These are phyloP conservation scores for Boletus eberwhitei DNA, from an alignment of 768 basidiomycete species.

Conservation along the genomic window DNA sequence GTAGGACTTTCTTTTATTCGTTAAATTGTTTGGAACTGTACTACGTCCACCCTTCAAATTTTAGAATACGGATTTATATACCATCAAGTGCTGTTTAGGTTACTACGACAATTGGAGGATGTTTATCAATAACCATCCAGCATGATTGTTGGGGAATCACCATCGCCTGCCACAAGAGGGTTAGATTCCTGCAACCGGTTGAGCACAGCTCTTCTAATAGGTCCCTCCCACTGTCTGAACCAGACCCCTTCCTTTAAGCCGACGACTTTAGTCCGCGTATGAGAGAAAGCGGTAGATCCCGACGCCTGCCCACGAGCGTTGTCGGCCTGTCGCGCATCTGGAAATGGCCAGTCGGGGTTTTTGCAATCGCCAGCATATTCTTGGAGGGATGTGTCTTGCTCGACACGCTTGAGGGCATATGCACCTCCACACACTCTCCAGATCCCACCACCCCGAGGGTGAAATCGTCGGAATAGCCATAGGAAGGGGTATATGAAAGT, in stretches of 20 bases:
- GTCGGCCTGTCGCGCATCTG: background rate
- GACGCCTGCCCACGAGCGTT: conserved; percentile 5
- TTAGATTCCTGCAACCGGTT: conserved; percentile 34
- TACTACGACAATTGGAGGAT: background rate
- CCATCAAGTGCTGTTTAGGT: background rate
- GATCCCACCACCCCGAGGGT: conserved; percentile 60
- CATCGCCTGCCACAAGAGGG: conserved; percentile 35
- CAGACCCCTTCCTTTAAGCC: conserved; percentile 75
- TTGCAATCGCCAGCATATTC: conserved; percentile 3
- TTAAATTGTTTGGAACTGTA: conserved; percentile 15
- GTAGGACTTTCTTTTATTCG: conserved; percentile 19
- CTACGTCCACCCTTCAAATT: conserved; percentile 3
- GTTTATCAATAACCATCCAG: conserved; percentile 26
- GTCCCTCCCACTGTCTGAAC: conserved; percentile 73
- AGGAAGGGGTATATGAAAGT: conserved; percentile 75
- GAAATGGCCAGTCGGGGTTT: conserved; percentile 1
- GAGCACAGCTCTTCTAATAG: conserved; percentile 59
- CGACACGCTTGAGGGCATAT: conserved; percentile 59
- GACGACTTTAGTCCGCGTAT: conserved; percentile 36
- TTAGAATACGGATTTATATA: conserved; percentile 6
- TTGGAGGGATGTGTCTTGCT: conserved; percentile 14
- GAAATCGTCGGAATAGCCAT: conserved; percentile 75
- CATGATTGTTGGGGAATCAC: conserved; percentile 10
- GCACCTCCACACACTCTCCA: conserved; percentile 79
- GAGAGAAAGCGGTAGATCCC: conserved; percentile 30